Evolutionary conservation across 305 asterid genomes (phyloP).

Genomic region (Stenogyne calaminthoides): DNA sequence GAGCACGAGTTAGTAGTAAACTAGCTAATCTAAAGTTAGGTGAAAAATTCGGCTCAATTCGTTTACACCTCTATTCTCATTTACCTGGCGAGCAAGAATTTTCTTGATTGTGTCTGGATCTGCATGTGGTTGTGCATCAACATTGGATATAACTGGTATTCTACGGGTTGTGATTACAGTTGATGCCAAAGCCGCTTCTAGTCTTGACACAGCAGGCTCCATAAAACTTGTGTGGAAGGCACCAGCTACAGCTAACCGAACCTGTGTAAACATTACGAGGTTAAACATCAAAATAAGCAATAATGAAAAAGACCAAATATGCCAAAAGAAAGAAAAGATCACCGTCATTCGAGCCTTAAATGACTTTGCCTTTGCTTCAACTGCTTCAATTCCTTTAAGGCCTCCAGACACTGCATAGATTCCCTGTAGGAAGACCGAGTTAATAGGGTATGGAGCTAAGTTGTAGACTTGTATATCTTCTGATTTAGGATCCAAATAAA

Average conservation of each 20-base stretch:
- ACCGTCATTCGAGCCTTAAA: slow-evolving; percentile 99
- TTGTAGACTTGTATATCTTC: background rate
- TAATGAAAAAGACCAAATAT: background rate
- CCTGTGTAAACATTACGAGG: slow-evolving; percentile 44
- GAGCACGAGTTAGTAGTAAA: background rate
- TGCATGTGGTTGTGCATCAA: slow-evolving; percentile 94
- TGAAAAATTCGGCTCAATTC: background rate
- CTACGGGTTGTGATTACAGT: slow-evolving; percentile 78
- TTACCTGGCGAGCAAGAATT: slow-evolving; percentile 87
- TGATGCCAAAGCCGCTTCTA: slow-evolving; percentile 85
- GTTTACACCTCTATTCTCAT: background rate
- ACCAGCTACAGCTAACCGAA: slow-evolving; percentile 95
- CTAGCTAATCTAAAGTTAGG: background rate
- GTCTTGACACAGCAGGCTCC: slow-evolving; percentile 94
- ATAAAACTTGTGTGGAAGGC: slow-evolving; percentile 94
- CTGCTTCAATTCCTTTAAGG: slow-evolving; percentile 92
- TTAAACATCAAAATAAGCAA: slow-evolving; percentile 14
- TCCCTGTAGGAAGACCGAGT: slow-evolving; percentile 52
- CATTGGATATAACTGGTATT: slow-evolving; percentile 94
- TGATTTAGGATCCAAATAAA: background rate
- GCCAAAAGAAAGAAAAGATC: slow-evolving; percentile 14
- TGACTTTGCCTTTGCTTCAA: slow-evolving; percentile 96
- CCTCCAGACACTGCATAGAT: slow-evolving; percentile 99
- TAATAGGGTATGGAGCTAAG: slow-evolving; percentile 12
- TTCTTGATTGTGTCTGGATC: slow-evolving; percentile 85